A percentile compares a stretch with the other conserved stretches of the same genome.
Evolutionary conservation across 805 yeast species (phyloP).

Genomic region (Tetrapisispora arboricola): DNA sequence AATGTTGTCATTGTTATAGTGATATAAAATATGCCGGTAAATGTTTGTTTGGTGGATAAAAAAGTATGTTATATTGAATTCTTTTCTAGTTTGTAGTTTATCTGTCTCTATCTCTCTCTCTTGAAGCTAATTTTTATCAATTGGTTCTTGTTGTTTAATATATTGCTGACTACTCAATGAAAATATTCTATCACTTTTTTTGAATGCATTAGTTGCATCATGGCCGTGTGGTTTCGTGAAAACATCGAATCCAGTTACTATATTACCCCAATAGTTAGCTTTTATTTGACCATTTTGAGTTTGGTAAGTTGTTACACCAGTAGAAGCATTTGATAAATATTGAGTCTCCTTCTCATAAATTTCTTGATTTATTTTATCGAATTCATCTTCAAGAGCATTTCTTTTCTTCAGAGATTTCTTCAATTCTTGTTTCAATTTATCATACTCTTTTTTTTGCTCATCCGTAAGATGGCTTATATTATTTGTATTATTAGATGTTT

Average conservation of each 20-base stretch:
- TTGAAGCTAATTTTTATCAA: neutral
- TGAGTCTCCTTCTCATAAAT: constrained; percentile 70
- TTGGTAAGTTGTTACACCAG: constrained; percentile 1
- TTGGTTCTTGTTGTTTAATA: constrained; percentile 39
- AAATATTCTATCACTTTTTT: constrained; percentile 74
- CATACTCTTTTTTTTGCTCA: constrained; percentile 33
- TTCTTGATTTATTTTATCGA: constrained; percentile 59
- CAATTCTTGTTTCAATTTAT: constrained; percentile 53
- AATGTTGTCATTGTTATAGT: too few species aligned
- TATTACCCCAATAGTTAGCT: constrained; percentile 38
- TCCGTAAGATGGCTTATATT: neutral
- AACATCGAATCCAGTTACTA: constrained; percentile 85
- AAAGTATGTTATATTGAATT: too few species aligned
- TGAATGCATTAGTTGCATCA: constrained; percentile 30
- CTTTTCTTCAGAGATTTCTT: constrained; percentile 53
- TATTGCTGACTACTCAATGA: constrained; percentile 64
- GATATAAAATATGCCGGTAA: too few species aligned
- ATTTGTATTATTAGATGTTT: neutral
- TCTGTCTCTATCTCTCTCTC: too few species aligned
- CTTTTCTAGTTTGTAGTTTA: too few species aligned
- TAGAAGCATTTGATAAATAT: constrained; percentile 53
- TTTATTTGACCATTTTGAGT: neutral
- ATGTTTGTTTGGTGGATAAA: too few species aligned
- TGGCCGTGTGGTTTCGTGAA: constrained; percentile 40
- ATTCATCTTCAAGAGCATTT: constrained; percentile 52